Conservation (phyloP, 78 protist genomes). For the Dictyostelium citrinum region DNA sequence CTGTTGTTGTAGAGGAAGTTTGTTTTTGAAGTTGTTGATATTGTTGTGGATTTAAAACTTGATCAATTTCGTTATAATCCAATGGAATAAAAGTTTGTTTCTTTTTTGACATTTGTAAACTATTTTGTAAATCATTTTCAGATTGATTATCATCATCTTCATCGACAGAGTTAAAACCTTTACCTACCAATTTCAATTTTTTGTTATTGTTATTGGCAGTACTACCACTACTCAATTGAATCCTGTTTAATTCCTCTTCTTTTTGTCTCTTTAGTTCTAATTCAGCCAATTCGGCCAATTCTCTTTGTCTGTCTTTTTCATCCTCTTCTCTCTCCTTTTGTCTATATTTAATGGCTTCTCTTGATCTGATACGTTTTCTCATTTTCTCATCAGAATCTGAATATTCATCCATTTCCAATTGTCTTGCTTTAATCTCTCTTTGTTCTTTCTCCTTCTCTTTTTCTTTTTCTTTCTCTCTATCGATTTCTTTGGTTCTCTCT, state of each 20-base stretch:
- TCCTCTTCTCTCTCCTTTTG: conserved; percentile 48
- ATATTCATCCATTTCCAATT: conserved; percentile 50
- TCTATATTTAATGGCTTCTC: neutral
- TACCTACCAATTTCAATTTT: neutral
- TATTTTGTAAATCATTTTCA: neutral
- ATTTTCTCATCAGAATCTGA: conserved; percentile 23
- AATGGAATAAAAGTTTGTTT: conserved; percentile 37
- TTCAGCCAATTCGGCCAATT: neutral
- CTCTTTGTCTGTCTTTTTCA: conserved; percentile 7
- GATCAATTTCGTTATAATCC: conserved; percentile 39
- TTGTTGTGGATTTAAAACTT: conserved; percentile 4
- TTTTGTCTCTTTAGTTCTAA: neutral
- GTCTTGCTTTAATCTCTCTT: neutral
- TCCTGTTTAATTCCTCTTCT: conserved; percentile 38
- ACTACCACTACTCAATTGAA: conserved; percentile 2
- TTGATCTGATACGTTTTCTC: conserved; percentile 19
- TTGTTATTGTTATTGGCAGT: neutral
- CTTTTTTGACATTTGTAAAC: conserved; percentile 7
- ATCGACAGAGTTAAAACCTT: neutral
- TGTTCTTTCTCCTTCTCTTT: conserved; percentile 25
- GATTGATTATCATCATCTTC: conserved; percentile 17
- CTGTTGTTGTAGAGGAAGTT: neutral
- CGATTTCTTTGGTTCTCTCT: conserved; percentile 7
- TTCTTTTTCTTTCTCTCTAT: conserved; percentile 57
- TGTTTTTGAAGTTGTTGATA: neutral